Evolutionary conservation across 768 basidiomycete genomes (phyloP).

Genomic region (Kwoniella shandongensis): DNA sequence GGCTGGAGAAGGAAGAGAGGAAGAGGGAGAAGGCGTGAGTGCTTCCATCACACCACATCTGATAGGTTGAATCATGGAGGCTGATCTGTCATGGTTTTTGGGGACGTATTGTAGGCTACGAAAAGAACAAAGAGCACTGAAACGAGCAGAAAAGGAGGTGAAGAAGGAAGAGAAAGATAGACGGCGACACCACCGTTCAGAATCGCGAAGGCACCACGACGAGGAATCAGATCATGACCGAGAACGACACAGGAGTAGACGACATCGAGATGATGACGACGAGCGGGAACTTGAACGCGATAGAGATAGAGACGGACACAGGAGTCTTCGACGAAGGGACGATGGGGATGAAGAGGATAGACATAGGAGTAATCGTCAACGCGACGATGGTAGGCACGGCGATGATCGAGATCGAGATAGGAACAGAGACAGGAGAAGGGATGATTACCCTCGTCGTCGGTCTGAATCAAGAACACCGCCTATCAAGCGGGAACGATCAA

Average conservation of each 20-base stretch:
- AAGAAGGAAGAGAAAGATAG: constrained; percentile 38
- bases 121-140: constrained; percentile 44
- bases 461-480: constrained; percentile 17
- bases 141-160: constrained; percentile 41
- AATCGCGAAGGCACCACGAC: constrained; percentile 10
- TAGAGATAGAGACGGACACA: constrained; percentile 12
- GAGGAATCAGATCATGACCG: constrained; percentile 11
- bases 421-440: constrained; percentile 4
- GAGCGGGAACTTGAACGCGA: constrained; percentile 22
- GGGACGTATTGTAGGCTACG: constrained; percentile 26
- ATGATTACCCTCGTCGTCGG: constrained; percentile 5
- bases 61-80: background rate
- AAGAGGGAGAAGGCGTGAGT: constrained; percentile 50
- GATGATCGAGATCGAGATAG: constrained; percentile 5
- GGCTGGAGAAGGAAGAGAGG: constrained; percentile 48
- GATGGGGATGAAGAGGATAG: constrained; percentile 2
- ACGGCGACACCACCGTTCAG: constrained; percentile 15
- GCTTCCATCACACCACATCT: background rate
- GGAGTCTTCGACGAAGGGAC: constrained; percentile 5
- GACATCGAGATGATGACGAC: constrained; percentile 15
- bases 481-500: constrained; percentile 17
- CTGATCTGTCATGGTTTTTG: background rate
- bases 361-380: constrained; percentile 10
- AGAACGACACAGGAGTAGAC: constrained; percentile 8
- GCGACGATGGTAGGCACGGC: constrained; percentile 4